These are phyloP conservation scores for Citrus sp. DNA, from an alignment of 345 rosid genomes.

Conservation along the genomic window DNA sequence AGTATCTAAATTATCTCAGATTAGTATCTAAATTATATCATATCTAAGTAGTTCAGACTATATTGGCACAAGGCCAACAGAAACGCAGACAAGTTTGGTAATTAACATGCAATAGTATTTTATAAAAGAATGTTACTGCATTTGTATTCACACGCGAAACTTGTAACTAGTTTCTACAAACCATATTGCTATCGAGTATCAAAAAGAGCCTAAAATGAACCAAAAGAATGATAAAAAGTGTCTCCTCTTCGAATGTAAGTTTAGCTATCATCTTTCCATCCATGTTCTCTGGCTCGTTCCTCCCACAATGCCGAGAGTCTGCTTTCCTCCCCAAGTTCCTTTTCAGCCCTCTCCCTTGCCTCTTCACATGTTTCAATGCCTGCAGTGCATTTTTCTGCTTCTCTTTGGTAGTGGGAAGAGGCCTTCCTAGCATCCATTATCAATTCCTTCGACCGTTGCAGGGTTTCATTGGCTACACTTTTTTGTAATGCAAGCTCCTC, in stretches of 20 bases:
- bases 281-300: constrained; percentile 33
- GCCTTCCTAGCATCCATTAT: constrained; percentile 16
- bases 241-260: background rate
- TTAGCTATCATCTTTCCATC: constrained; percentile 25
- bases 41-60: background rate
- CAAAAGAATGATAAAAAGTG: background rate
- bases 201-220: background rate
- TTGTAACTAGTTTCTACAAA: background rate
- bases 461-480: constrained; percentile 31
- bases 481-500: constrained; percentile 39
- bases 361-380: constrained; percentile 36
- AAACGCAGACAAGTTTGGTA: background rate
- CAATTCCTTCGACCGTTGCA: constrained; percentile 19
- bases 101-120: background rate
- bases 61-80: background rate
- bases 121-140: background rate
- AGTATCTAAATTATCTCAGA: background rate
- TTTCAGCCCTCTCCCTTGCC: constrained; percentile 40
- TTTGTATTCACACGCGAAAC: background rate
- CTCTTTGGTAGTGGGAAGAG: constrained; percentile 30
- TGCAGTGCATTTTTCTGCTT: constrained; percentile 43
- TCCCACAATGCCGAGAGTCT: constrained; percentile 38
- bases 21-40: background rate
- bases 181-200: background rate
- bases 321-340: constrained; percentile 28